These are phyloP conservation scores for Sideroxylon spinosum DNA, from an alignment of 179 eudicot species.

Conservation along the genomic window DNA sequence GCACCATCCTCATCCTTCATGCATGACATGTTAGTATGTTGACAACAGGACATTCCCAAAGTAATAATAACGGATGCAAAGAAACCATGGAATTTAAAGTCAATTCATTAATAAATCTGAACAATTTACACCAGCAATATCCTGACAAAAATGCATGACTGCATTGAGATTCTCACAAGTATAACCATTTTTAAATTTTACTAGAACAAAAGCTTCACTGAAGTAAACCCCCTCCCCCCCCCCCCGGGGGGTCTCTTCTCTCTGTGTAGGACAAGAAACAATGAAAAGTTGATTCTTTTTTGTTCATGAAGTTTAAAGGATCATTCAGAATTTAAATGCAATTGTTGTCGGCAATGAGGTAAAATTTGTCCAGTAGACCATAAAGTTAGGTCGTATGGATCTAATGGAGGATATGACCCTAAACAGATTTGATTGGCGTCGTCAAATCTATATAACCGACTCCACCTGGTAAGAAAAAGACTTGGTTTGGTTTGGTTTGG, in stretches of 20 bases:
- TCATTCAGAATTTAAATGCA: slow-evolving; percentile 5
- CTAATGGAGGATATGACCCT: too few relatives aligned
- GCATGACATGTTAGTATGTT: background rate
- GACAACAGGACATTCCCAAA: background rate
- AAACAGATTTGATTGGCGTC: too few relatives aligned
- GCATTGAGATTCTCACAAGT: background rate
- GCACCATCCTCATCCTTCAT: background rate
- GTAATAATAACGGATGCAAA: background rate
- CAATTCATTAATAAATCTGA: background rate
- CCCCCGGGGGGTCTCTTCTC: too few relatives aligned
- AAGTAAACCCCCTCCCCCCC: background rate
- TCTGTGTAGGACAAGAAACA: too few relatives aligned
- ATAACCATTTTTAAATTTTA: background rate
- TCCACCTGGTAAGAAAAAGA: too few relatives aligned
- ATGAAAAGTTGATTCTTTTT: background rate
- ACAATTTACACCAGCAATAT: too few relatives aligned
- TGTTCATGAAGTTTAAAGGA: background rate
- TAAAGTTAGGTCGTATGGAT: too few relatives aligned
- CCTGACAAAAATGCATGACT: background rate
- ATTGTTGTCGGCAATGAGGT: background rate
- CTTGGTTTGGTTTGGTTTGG: too few relatives aligned
- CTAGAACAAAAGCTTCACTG: background rate
- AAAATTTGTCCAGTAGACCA: background rate
- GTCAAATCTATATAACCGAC: too few relatives aligned
- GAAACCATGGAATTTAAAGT: background rate